Conservation (phyloP, 306 rosid species). For the Sophora flavescens region DNA sequence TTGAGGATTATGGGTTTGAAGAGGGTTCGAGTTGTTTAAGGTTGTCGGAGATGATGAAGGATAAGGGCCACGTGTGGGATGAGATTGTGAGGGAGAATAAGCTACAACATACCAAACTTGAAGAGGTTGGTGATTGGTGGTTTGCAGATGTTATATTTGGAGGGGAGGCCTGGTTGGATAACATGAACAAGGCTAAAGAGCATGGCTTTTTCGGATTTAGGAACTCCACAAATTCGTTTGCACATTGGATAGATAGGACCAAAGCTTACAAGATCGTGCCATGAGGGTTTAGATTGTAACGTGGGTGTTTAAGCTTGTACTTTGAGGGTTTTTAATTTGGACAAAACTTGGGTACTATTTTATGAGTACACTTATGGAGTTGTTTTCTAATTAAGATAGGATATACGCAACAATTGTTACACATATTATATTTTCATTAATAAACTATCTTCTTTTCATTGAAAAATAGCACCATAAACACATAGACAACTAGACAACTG, state of each 20-base stretch:
- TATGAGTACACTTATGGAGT: too few relatives aligned
- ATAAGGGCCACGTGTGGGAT: conserved; percentile 60
- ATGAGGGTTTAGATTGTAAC: not conserved
- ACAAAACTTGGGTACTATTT: too few relatives aligned
- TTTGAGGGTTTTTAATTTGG: not conserved
- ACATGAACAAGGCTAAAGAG: conserved; percentile 74
- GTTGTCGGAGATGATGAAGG: conserved; percentile 65
- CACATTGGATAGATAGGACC: conserved; percentile 60
- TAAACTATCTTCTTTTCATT: too few relatives aligned
- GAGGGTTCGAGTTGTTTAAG: conserved; percentile 45
- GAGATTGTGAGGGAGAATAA: conserved; percentile 65
- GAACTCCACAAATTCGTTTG: conserved; percentile 58
- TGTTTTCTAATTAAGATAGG: too few relatives aligned
- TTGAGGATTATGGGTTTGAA: conserved; percentile 61
- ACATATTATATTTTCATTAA: too few relatives aligned
- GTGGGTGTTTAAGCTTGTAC: not conserved
- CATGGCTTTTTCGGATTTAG: conserved; percentile 79
- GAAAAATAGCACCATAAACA: too few relatives aligned
- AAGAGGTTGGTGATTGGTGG: conserved; percentile 70
- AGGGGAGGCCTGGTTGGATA: conserved; percentile 35
- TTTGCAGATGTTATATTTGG: conserved; percentile 47
- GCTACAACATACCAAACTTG: conserved; percentile 50
- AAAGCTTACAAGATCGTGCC: conserved; percentile 68
- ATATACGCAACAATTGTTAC: too few relatives aligned
- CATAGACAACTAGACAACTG: too few relatives aligned